A percentile compares a stretch with the other conserved stretches of the same genome.
Evolutionary conservation across 1,284 basidiomycete species (phyloP).

Genomic region (Fistulinella cinereoalba): DNA sequence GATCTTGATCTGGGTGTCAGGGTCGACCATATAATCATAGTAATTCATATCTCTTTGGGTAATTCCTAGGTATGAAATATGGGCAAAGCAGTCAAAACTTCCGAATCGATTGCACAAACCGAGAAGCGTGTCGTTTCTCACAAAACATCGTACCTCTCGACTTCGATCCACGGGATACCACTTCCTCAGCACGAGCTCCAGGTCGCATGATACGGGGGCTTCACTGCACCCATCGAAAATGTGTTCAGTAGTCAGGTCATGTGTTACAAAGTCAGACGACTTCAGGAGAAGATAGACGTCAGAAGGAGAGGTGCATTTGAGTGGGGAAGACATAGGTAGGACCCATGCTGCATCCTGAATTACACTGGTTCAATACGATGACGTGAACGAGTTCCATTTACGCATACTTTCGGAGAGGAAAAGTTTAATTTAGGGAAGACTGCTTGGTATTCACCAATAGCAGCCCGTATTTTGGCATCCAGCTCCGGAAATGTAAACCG

Average conservation of each 20-base stretch:
- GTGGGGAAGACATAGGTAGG: constrained; percentile 78
- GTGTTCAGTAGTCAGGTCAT: constrained; percentile 64
- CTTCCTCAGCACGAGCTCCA: constrained; percentile 90
- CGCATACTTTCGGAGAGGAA: constrained; percentile 78
- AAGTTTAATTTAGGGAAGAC: constrained; percentile 97
- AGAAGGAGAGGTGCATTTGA: constrained; percentile 83
- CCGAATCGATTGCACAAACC: constrained; percentile 46
- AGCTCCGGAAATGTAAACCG: constrained; percentile 73
- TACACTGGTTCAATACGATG: not conserved
- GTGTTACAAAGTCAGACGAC: constrained; percentile 85
- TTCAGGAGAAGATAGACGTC: constrained; percentile 95
- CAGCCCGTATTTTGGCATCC: constrained; percentile 68
- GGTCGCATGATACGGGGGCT: constrained; percentile 44
- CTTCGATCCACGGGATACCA: constrained; percentile 86
- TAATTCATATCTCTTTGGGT: constrained; percentile 89
- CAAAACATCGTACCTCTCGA: constrained; percentile 86
- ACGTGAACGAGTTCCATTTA: not conserved
- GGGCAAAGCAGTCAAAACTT: not conserved
- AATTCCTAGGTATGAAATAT: constrained; percentile 52
- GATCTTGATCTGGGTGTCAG: constrained; percentile 54
- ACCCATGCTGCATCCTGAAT: constrained; percentile 91
- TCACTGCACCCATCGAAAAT: constrained; percentile 62
- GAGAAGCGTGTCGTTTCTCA: constrained; percentile 63
- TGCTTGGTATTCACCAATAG: constrained; percentile 71
- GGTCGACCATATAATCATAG: constrained; percentile 83